phyloP scores from a whole-genome alignment of 805 yeast species.

The Candida insectalens region DNA sequence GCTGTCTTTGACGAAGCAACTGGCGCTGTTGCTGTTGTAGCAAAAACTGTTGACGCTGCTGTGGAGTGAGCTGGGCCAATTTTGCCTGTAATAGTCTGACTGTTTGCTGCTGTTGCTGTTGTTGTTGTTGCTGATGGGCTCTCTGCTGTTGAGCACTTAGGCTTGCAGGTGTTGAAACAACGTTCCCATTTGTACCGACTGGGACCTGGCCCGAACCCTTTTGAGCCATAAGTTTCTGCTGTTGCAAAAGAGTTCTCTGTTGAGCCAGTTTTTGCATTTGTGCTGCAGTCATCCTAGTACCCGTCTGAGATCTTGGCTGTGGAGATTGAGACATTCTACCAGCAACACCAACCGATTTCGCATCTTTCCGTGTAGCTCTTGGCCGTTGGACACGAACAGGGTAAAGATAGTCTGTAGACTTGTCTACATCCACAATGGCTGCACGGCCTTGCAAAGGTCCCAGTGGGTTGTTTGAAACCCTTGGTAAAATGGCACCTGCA shows the following conservation, averaged over 20 bases:
- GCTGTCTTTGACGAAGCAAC: conserved; percentile 13
- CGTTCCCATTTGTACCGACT: too few relatives aligned
- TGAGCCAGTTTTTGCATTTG: not conserved
- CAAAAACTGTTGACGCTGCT: conserved; percentile 13
- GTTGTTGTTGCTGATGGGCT: conserved; percentile 1
- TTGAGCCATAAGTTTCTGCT: conserved; percentile 1
- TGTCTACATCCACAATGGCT: conserved; percentile 64
- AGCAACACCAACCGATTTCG: not conserved
- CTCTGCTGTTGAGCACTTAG: too few relatives aligned
- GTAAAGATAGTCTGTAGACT: conserved; percentile 53
- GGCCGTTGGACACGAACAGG: conserved; percentile 41
- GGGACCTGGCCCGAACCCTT: too few relatives aligned
- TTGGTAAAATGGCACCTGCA: conserved; percentile 71
- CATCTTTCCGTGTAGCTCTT: conserved; percentile 5
- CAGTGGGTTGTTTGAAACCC: conserved; percentile 46
- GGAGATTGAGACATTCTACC: not conserved
- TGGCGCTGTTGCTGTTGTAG: conserved; percentile 17
- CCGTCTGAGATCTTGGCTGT: conserved; percentile 1
- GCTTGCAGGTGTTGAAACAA: too few relatives aligned
- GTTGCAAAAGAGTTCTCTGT: conserved; percentile 1
- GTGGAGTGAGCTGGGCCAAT: conserved; percentile 8
- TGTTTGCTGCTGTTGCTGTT: conserved; percentile 6
- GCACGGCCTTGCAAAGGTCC: conserved; percentile 80
- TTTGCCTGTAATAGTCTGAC: conserved; percentile 4
- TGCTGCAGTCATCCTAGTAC: not conserved